Base-by-base conservation (phyloP, 441 rosid species). In the Gossypium schwendimanii region DNA sequence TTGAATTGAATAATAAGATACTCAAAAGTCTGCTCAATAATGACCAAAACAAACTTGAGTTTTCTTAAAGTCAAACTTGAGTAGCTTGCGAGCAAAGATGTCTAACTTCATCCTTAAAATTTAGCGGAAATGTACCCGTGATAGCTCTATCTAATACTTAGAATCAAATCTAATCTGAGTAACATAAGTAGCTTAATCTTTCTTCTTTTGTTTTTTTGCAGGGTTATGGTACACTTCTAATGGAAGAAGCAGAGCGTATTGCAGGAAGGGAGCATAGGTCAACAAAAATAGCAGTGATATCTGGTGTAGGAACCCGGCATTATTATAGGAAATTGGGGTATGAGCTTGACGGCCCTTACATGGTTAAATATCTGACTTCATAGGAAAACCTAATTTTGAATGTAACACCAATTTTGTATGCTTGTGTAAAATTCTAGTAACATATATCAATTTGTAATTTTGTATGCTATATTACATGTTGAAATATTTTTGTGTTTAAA, bases 251-350 rank as follows among this genome's bases (percentile, higher is more conserved):
- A 54, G 99, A 95, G 83, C 81, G 82, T 67, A 90, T 95, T 55
- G 91, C 98, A n/a, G 61, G 75, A 36, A 84, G 85, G 63, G 98
- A 93, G 87, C 99, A 93, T 60, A 79, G 97, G 74, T 89, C 98
- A 12, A 86, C 81, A 15, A 95, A 93, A 78, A 81, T 93, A 45
- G 98, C 89, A 20, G 97, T 95, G 49, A 95, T 95, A 73, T 95
- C 99, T 0, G 99, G 99, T 7, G 98, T 95, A 4, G 99, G 99
- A 81, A 93, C 98, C 23, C 91, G 99, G 17, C 99, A 93, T 82
- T 95, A 91, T 71, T 95, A 93, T 68, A 85, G 98, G 79, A 95
- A 95, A 79, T 70, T 95, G 74, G 99, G 98, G 9, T 94, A 92
- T 72, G 97, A 87, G 83, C 90, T 94, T 69, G 97, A 91, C 83